Base-by-base conservation (phyloP, 2,329 filamentous ascomycete species). In the Fusarium equiseti region DNA sequence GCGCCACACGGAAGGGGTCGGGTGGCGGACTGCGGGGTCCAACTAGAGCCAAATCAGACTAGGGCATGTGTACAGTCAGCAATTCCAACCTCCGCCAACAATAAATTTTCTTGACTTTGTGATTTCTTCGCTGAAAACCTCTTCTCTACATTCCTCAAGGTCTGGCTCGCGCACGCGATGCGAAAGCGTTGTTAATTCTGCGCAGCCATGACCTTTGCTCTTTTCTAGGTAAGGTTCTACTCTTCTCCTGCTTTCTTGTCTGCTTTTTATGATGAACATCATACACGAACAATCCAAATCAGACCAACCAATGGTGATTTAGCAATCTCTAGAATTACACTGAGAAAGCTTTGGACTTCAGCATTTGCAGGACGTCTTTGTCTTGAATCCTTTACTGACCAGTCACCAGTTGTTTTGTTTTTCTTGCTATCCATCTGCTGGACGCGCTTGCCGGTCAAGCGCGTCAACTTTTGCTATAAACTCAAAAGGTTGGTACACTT, bases 281-380 rank as follows among this genome's bases (percentile, higher is more conserved):
- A 72, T 72, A 73, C 79, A 80, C 80, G 85, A 88, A 88, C 86
- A 89, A 89, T 89, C 87, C 87, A 89, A 89, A 81, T 85, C 86
- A 85, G 86, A 89, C 86, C 80, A 83, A 76, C 75, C 78, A 81
- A 84, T 89, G 87, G 87, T 87, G 86, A 88, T 79, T 40, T 73
- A 76, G 66, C 70, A 80, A 77, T 80, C 80, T 81, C 81, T 85
- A 86, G 81, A 85, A 85, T 83, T 84, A 85, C 81, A 76, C 87
- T 89, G 87, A 89, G 83, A 85, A 85, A 75, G 71, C 73, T 73
- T 60, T 73, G 68, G 58, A 76, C 50, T 58, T 51, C 64, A 56
- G 59, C 63, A 64, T 56, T 58, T 61, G 65, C 54, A 66, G 59
- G 56, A 66, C 18, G 13, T 20, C 24, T 53, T 45, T 32, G 29